These are phyloP conservation scores for Phytopythium litorale DNA, from an alignment of 352 stramenopile species.

Conservation along the genomic window DNA sequence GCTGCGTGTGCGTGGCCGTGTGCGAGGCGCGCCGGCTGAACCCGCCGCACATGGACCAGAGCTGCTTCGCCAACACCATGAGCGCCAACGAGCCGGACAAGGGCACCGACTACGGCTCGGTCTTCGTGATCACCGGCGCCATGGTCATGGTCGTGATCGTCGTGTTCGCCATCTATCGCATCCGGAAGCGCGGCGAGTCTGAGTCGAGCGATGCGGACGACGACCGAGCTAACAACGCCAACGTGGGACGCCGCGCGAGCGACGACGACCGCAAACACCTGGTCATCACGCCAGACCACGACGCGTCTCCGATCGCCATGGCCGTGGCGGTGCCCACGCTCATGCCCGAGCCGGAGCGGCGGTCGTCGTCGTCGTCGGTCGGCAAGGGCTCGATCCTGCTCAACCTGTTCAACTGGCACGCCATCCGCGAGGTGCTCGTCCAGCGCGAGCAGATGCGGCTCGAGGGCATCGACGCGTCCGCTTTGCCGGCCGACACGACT, in stretches of 20 bases:
- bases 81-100: conserved; percentile 14
- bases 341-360: conserved; percentile 1
- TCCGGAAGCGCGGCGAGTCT: conserved; percentile 31
- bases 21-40: conserved; percentile 29
- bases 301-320: conserved; percentile 24
- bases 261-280: conserved; percentile 15
- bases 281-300: conserved; percentile 22
- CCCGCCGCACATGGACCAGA: conserved; percentile 13
- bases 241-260: conserved; percentile 14
- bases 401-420: conserved; percentile 59
- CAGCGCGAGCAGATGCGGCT: conserved; percentile 45
- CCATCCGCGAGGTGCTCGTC: conserved; percentile 45
- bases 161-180: conserved; percentile 49
- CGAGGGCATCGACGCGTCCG: conserved; percentile 24
- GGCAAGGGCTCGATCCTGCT: conserved; percentile 30
- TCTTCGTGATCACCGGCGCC: conserved; percentile 31
- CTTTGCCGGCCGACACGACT: conserved; percentile 30
- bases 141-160: conserved; percentile 43
- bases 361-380: not conserved
- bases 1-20: conserved; percentile 41
- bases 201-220: conserved; percentile 12
- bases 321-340: conserved; percentile 20
- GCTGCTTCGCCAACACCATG: conserved; percentile 33
- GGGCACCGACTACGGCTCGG: conserved; percentile 20
- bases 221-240: conserved; percentile 1